phyloP scores from a whole-genome alignment of 257 asterid genomes.

The Salvia splendens region DNA sequence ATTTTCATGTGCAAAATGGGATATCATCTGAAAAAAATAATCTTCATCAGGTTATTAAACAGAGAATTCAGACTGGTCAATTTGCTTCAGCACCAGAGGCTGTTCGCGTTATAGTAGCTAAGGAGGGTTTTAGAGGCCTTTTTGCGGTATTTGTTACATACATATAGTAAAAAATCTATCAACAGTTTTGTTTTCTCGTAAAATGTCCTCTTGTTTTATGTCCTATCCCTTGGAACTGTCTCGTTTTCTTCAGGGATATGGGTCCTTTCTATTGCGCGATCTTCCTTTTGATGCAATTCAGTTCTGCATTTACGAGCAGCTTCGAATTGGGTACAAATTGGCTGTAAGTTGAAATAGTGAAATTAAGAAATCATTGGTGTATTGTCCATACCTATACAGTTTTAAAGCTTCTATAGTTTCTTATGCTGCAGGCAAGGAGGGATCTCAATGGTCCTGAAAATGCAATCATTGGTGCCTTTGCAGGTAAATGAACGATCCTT shows the following conservation, averaged over 20 bases:
- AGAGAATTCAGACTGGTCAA: slow-evolving; percentile 69
- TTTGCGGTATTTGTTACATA: slow-evolving; percentile 48
- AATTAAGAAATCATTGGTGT: neutral
- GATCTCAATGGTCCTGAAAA: slow-evolving; percentile 64
- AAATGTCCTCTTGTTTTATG: slow-evolving; percentile 1
- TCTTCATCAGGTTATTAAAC: slow-evolving; percentile 59
- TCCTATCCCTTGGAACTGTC: neutral
- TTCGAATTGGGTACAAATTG: slow-evolving; percentile 60
- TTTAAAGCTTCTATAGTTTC: slow-evolving; percentile 13
- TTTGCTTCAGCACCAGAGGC: slow-evolving; percentile 69
- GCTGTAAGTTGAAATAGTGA: slow-evolving; percentile 49
- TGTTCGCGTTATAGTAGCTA: slow-evolving; percentile 55
- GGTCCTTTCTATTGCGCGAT: slow-evolving; percentile 70
- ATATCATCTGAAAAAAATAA: neutral
- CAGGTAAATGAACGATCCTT: slow-evolving; percentile 44
- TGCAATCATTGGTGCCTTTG: slow-evolving; percentile 74
- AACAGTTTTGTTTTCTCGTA: slow-evolving; percentile 4
- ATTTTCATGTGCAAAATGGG: neutral
- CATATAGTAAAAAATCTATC: slow-evolving; percentile 8
- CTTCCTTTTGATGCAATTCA: slow-evolving; percentile 78
- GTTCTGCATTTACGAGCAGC: slow-evolving; percentile 72
- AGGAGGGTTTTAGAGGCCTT: slow-evolving; percentile 70
- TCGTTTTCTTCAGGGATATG: slow-evolving; percentile 48
- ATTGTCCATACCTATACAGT: neutral
- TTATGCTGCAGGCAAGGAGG: slow-evolving; percentile 55